Conservation (phyloP, 164 flowering plant species). For the Litsea cubeba region DNA sequence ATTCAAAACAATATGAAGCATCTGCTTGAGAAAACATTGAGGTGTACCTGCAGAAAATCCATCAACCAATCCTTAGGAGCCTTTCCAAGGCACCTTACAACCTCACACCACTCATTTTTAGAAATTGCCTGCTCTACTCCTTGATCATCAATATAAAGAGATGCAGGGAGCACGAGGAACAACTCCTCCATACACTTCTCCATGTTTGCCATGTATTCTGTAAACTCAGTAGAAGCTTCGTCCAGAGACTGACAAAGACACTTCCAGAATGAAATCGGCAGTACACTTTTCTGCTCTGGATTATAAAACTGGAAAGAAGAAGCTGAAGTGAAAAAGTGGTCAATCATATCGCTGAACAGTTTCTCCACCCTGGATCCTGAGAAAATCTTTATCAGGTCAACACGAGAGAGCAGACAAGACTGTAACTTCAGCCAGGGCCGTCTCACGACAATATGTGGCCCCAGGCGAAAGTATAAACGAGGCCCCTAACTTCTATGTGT, state of each 20-base stretch:
- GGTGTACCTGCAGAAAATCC: constrained; percentile 63
- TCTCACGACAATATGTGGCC: too few species aligned
- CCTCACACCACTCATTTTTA: constrained; percentile 62
- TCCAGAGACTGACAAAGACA: constrained; percentile 55
- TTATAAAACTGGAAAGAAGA: constrained; percentile 30
- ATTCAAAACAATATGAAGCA: neutral
- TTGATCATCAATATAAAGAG: constrained; percentile 20
- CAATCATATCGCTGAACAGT: too few species aligned
- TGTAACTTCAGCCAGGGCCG: too few species aligned
- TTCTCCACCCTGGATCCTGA: too few species aligned
- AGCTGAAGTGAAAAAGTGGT: constrained; percentile 35
- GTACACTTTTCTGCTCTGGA: constrained; percentile 30
- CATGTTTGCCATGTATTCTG: constrained; percentile 35
- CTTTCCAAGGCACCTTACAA: constrained; percentile 68
- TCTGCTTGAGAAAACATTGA: neutral
- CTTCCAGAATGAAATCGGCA: constrained; percentile 77
- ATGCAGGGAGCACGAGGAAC: constrained; percentile 51
- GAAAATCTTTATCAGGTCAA: too few species aligned
- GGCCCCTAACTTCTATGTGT: too few species aligned
- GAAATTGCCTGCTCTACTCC: constrained; percentile 15
- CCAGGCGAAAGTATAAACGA: too few species aligned
- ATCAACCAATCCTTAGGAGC: constrained; percentile 52
- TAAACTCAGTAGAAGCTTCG: constrained; percentile 35
- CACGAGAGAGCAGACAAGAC: too few species aligned
- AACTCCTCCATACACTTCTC: constrained; percentile 71